Evolutionary conservation across 2,329 filamentous ascomycete genomes (phyloP), one percentile per base, ranked within the genome.

Genomic region (Teratosphaeriaceae sp.): DNA sequence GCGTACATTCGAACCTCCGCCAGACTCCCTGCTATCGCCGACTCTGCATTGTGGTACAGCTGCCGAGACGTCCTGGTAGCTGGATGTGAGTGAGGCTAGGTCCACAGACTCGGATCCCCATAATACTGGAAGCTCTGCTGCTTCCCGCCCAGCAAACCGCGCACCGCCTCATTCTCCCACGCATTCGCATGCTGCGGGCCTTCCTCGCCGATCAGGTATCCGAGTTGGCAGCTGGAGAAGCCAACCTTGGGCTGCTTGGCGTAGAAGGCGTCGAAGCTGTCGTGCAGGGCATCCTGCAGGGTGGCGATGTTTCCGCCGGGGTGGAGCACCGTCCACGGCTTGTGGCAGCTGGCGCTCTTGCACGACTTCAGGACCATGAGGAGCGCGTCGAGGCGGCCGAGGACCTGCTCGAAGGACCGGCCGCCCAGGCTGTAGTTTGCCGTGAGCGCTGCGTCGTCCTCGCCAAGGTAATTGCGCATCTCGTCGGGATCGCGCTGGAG

Each of bases 171-270:
- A n/a, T 38, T 13, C 9, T 34, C 30, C 51, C 54, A 56, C 3
- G 38, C 38, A 9, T 46, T 49, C 5, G 50, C 50, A 43, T 51
- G 35, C 36, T 58, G 55, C 15, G 73, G 72, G 0, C 78, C 78
- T 56, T 82, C 78, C 3, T 73, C 71, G 23, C 68, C 67, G 0
- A 75, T 31, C 23, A 80, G 63, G 49, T 82, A 79, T 2, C 79
- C 80, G 16, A 65, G 41, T 50, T 74, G 72, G 54, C 79, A 82
- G 8, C 68, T 67, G 1, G 65, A 64, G 48, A 74, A 82, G 3
- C 61, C 57, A 0, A 83, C 74, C 35, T 68, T 69, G 2, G 65
- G 54, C 33, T 60, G 53, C 1, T 39, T 29, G 15, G 56, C 47
- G 38, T 63, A 63, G 42, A 63, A 63, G 5, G 33, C 42, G 43